These are phyloP conservation scores for Cercophora samala DNA, from an alignment of 495 filamentous ascomycete genomes.

Conservation along the genomic window DNA sequence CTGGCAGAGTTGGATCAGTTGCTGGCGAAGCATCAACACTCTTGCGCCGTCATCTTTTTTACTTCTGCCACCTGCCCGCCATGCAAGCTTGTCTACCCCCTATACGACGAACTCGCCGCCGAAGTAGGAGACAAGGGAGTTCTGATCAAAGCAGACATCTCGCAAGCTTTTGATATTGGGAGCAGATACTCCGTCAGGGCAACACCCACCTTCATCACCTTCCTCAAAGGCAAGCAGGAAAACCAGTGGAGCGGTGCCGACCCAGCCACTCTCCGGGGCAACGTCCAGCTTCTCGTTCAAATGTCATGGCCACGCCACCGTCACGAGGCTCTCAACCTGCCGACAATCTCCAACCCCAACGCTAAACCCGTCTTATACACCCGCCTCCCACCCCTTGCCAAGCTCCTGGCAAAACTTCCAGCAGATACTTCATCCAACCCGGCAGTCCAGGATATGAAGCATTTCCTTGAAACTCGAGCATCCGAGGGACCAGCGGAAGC, in stretches of 20 bases:
- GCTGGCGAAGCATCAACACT: slow-evolving; percentile 55
- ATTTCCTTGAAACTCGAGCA: slow-evolving; percentile 60
- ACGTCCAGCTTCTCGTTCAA: slow-evolving; percentile 68
- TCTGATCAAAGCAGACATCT: slow-evolving; percentile 82
- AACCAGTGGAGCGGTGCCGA: slow-evolving; percentile 80
- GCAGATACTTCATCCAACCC: slow-evolving; percentile 45
- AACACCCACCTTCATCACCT: slow-evolving; percentile 91
- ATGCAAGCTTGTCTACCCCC: slow-evolving; percentile 78
- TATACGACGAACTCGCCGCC: slow-evolving; percentile 75
- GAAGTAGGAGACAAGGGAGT: slow-evolving; percentile 65
- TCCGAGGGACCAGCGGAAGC: slow-evolving; percentile 54
- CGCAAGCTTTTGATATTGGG: slow-evolving; percentile 61
- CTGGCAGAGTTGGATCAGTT: slow-evolving; percentile 58
- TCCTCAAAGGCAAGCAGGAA: slow-evolving; percentile 69
- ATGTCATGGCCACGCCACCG: slow-evolving; percentile 77
- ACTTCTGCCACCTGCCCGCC: slow-evolving; percentile 83
- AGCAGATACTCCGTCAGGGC: slow-evolving; percentile 64
- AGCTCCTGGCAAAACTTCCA: slow-evolving; percentile 75
- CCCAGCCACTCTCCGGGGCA: slow-evolving; percentile 61
- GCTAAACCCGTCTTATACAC: slow-evolving; percentile 67
- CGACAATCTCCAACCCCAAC: slow-evolving; percentile 60
- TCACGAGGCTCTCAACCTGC: slow-evolving; percentile 66
- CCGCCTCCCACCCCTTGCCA: slow-evolving; percentile 80
- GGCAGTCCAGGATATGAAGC: slow-evolving; percentile 54
- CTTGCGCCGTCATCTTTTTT: slow-evolving; percentile 87